Evolutionary conservation across 768 basidiomycete species (phyloP).

Genomic region (Strobilomyces confusus): DNA sequence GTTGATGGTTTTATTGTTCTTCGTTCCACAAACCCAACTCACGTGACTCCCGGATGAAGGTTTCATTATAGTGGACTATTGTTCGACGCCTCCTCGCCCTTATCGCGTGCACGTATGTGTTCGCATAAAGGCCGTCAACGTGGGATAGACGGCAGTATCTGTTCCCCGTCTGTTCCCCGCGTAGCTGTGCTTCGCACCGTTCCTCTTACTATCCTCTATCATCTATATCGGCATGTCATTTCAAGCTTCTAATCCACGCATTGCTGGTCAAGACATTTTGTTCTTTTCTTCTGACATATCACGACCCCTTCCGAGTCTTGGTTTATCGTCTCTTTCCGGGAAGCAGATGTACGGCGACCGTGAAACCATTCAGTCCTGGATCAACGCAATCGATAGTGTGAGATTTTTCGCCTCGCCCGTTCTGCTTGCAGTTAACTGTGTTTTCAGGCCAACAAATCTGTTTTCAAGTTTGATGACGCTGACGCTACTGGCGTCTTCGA

Average conservation of each 20-base stretch:
- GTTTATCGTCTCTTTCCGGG: constrained; percentile 3
- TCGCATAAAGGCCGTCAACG: constrained; percentile 22
- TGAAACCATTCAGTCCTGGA: constrained; percentile 27
- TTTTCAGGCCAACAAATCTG: constrained; percentile 14
- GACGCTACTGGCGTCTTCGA: constrained; percentile 4
- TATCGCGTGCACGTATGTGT: constrained; percentile 1
- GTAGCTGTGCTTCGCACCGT: constrained; percentile 28
- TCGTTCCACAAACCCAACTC: constrained; percentile 4
- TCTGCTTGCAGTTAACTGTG: background rate
- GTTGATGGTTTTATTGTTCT: constrained; percentile 26
- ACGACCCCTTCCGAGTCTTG: background rate
- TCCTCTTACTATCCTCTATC: constrained; percentile 6
- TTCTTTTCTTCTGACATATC: constrained; percentile 10
- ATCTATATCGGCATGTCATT: constrained; percentile 18
- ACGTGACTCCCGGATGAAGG: constrained; percentile 19
- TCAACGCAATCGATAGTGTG: constrained; percentile 23
- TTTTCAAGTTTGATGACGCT: constrained; percentile 2
- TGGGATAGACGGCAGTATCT: no score
- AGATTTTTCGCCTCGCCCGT: constrained; percentile 1
- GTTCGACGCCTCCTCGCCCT: constrained; percentile 17
- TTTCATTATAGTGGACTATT: constrained; percentile 26
- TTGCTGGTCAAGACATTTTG: constrained; percentile 29
- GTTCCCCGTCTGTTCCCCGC: constrained; percentile 15
- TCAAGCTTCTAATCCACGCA: constrained; percentile 14
- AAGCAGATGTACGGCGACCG: constrained; percentile 24